These are phyloP conservation scores for Crotalaria pallida DNA, from an alignment of 306 rosid species.

Conservation along the genomic window DNA sequence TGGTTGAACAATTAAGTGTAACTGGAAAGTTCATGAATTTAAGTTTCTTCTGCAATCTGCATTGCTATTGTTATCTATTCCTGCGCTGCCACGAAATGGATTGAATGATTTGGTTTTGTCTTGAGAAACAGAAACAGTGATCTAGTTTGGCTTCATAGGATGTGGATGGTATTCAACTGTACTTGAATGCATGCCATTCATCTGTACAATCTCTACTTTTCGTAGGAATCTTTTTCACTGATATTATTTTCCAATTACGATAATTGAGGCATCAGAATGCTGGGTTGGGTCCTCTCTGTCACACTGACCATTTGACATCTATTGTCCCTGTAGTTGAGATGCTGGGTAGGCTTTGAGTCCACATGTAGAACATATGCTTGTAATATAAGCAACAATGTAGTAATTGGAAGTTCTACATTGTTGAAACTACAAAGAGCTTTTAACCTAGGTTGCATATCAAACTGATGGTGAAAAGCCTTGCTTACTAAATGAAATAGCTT, in stretches of 20 bases:
- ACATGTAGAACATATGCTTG: background rate
- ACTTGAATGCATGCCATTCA: background rate
- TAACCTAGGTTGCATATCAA: slow-evolving; percentile 10
- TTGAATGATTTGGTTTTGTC: slow-evolving; percentile 21
- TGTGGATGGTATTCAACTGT: background rate
- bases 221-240: background rate
- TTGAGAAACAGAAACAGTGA: background rate
- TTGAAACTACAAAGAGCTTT: background rate
- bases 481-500: slow-evolving; percentile 10
- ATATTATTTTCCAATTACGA: background rate
- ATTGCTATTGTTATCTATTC: background rate
- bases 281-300: background rate
- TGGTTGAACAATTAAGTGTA: background rate
- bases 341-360: background rate
- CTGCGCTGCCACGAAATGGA: background rate
- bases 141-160: slow-evolving; percentile 16
- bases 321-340: background rate
- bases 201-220: slow-evolving; percentile 3
- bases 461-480: slow-evolving; percentile 1
- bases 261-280: background rate
- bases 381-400: background rate
- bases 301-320: slow-evolving; percentile 14
- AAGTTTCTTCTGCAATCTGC: background rate
- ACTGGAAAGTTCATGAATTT: background rate
- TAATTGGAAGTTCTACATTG: background rate